These are phyloP conservation scores for Xylaria sp. DNA, from an alignment of 2,329 filamentous ascomycete genomes.

Conservation along the genomic window DNA sequence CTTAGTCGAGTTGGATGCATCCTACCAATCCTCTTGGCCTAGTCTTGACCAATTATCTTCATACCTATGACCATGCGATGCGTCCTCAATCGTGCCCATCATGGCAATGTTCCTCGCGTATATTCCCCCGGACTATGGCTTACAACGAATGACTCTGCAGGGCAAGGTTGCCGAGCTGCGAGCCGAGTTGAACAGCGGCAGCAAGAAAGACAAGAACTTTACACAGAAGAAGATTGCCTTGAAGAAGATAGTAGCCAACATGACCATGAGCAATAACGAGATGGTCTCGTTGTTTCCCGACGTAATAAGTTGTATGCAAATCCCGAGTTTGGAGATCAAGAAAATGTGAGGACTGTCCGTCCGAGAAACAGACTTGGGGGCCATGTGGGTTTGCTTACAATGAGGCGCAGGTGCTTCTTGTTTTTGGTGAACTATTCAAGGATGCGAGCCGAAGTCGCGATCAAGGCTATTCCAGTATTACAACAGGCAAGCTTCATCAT, in stretches of 20 bases:
- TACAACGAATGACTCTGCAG: constrained; percentile 74
- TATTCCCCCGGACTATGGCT: constrained; percentile 58
- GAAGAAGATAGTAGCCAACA: constrained; percentile 99
- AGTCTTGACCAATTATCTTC: constrained; percentile 29
- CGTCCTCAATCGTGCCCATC: constrained; percentile 32
- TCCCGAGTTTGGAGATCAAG: constrained; percentile 96
- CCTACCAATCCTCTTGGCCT: constrained; percentile 28
- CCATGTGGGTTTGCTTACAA: constrained; percentile 32
- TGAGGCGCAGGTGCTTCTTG: constrained; percentile 82
- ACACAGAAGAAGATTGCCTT: constrained; percentile 95
- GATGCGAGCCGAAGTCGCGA: constrained; percentile 90
- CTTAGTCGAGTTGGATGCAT: constrained; percentile 14
- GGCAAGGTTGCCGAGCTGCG: constrained; percentile 98
- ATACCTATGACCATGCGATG: constrained; percentile 40
- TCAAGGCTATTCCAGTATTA: constrained; percentile 90
- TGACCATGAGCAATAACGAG: constrained; percentile 99
- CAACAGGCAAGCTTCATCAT: constrained; percentile 69
- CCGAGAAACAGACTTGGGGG: background rate
- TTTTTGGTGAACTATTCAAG: constrained; percentile 97
- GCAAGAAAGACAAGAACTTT: constrained; percentile 98
- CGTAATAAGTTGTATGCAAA: constrained; percentile 93
- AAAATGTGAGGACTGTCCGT: constrained; percentile 79
- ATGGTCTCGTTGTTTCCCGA: constrained; percentile 98
- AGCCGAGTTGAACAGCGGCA: constrained; percentile 90
- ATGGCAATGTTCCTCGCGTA: constrained; percentile 66